These are phyloP conservation scores for Saksenaea vasiformis DNA, from an alignment of 371 early-diverging fungal genomes.

Conservation along the genomic window DNA sequence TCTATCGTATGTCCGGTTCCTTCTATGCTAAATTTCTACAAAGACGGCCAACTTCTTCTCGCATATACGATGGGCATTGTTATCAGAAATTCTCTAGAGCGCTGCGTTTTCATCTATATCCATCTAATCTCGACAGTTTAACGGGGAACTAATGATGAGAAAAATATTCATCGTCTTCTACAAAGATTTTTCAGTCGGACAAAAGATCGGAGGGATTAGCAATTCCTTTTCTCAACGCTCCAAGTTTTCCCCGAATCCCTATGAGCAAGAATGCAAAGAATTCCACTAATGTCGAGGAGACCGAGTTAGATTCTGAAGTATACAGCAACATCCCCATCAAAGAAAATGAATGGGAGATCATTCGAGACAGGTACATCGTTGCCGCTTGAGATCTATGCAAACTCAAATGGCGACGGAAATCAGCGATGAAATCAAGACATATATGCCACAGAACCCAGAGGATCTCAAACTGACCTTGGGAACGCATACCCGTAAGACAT, in stretches of 20 bases:
- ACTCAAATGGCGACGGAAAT: not conserved
- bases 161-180: no score
- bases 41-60: no score
- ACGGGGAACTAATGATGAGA: no score
- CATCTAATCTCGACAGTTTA: no score
- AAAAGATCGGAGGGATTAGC: no score
- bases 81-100: no score
- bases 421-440: constrained; percentile 8
- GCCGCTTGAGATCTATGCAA: not conserved
- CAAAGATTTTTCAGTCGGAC: no score
- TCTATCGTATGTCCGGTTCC: no score
- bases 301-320: not conserved
- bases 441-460: constrained; percentile 13
- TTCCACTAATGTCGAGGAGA: not conserved
- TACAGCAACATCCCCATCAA: not conserved
- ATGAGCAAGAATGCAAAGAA: not conserved
- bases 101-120: no score
- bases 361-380: constrained; percentile 8
- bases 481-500: constrained; percentile 6
- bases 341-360: constrained; percentile 17
- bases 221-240: not conserved
- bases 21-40: no score
- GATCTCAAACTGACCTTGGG: constrained; percentile 17
- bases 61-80: no score
- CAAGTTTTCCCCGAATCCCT: not conserved